These are phyloP conservation scores for Spatholobus suberectus DNA, from an alignment of 306 rosid genomes.

Conservation along the genomic window DNA sequence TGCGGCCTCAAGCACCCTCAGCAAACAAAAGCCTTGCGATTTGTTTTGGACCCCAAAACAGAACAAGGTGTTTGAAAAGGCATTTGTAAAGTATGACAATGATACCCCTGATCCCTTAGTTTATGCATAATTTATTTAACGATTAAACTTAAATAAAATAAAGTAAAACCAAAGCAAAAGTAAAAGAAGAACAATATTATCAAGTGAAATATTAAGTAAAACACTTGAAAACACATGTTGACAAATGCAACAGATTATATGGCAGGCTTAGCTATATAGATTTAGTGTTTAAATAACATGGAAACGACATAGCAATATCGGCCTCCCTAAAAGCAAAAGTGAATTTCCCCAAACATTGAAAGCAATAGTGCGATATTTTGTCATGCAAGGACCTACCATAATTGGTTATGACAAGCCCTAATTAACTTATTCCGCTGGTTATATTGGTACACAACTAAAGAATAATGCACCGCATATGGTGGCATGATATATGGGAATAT, in stretches of 20 bases:
- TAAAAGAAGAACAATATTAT: background rate
- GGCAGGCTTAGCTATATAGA: background rate
- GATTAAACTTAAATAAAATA: background rate
- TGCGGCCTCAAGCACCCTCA: too few relatives aligned
- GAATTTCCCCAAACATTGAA: background rate
- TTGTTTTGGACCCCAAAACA: background rate
- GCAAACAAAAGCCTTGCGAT: background rate
- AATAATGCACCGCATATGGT: too few relatives aligned
- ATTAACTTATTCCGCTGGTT: too few relatives aligned
- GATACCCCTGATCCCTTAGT: background rate
- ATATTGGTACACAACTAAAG: too few relatives aligned
- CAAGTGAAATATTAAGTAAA: conserved; percentile 3
- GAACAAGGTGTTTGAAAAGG: too few relatives aligned
- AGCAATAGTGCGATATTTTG: background rate
- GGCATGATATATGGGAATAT: background rate
- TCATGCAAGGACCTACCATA: background rate
- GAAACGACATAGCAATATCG: background rate
- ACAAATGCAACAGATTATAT: background rate
- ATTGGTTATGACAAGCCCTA: too few relatives aligned
- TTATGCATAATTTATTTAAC: background rate
- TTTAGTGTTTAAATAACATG: background rate
- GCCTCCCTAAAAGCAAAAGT: background rate
- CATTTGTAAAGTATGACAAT: too few relatives aligned
- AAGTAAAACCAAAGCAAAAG: too few relatives aligned
- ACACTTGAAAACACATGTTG: background rate